phyloP scores from a whole-genome alignment of 2,329 filamentous ascomycete species.

The Curvularia spicifera region DNA sequence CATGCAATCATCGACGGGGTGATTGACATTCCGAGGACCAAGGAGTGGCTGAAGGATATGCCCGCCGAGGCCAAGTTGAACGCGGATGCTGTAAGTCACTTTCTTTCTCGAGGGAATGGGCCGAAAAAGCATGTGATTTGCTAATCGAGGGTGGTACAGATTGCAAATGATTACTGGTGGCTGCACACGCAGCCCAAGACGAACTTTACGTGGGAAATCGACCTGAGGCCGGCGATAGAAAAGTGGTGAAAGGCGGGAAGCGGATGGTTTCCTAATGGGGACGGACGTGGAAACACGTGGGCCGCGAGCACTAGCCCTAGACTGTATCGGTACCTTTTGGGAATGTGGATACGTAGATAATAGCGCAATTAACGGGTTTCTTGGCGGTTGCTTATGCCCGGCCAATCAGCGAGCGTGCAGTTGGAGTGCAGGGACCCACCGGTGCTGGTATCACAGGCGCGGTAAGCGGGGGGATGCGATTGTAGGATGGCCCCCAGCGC shows the following conservation, averaged over 20 bases:
- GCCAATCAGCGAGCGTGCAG: background rate
- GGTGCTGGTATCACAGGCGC: background rate
- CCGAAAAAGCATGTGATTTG: background rate
- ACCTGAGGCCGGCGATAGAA: constrained; percentile 80
- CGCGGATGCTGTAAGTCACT: constrained; percentile 71
- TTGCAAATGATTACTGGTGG: constrained; percentile 86
- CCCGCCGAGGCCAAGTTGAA: constrained; percentile 72
- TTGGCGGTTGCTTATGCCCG: background rate
- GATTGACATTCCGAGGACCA: constrained; percentile 79
- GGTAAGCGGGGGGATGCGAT: background rate
- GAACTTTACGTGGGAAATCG: constrained; percentile 81
- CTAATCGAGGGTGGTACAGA: constrained; percentile 57
- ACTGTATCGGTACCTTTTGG: background rate
- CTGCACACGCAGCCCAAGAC: constrained; percentile 81
- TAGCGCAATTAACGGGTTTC: background rate
- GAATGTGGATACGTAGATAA: background rate
- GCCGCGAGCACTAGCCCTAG: background rate
- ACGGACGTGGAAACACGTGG: background rate
- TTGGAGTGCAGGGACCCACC: background rate
- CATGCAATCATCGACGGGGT: constrained; percentile 84
- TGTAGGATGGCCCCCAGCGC: background rate
- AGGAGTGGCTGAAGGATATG: constrained; percentile 63
- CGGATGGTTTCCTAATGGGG: background rate
- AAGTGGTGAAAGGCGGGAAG: constrained; percentile 67
- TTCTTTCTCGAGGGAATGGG: too few relatives aligned